Conservation (phyloP, 2,329 filamentous ascomycete genomes). For the Mycosphaerelloides madeirae region DNA sequence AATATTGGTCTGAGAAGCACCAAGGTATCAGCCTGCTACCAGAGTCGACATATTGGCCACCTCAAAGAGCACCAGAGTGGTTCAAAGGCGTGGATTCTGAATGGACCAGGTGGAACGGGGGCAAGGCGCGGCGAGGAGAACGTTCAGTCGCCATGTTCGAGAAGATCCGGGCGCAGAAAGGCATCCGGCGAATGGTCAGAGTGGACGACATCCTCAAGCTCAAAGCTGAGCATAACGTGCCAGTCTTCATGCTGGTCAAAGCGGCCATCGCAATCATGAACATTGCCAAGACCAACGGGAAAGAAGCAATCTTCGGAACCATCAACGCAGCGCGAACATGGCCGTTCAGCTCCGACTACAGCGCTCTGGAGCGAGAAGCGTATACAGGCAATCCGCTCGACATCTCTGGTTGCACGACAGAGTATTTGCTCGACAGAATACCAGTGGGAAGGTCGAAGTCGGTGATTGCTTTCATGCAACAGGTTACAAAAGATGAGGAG, state of each 20-base stretch:
- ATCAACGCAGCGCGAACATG: constrained; percentile 32
- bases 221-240: constrained; percentile 29
- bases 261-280: constrained; percentile 31
- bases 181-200: constrained; percentile 26
- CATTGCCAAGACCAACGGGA: constrained; percentile 25
- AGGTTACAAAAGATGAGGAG: constrained; percentile 30
- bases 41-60: constrained; percentile 27
- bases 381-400: constrained; percentile 30
- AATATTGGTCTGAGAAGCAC: constrained; percentile 29
- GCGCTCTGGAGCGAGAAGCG: constrained; percentile 24
- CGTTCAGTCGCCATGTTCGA: constrained; percentile 17
- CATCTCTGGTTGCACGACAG: constrained; percentile 33
- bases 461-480: constrained; percentile 28
- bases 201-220: constrained; percentile 26
- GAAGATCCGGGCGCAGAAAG: constrained; percentile 28
- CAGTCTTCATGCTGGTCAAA: constrained; percentile 33
- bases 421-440: constrained; percentile 32
- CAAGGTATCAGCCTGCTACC: constrained; percentile 24
- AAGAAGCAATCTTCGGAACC: constrained; percentile 31
- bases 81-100: constrained; percentile 30
- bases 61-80: constrained; percentile 29
- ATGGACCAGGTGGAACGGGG: constrained; percentile 27
- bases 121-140: constrained; percentile 24
- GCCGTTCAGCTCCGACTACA: constrained; percentile 31
- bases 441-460: constrained; percentile 22